These are phyloP conservation scores for Macrophomina phaseolina DNA, from an alignment of 2,329 filamentous ascomycete genomes.

Conservation along the genomic window DNA sequence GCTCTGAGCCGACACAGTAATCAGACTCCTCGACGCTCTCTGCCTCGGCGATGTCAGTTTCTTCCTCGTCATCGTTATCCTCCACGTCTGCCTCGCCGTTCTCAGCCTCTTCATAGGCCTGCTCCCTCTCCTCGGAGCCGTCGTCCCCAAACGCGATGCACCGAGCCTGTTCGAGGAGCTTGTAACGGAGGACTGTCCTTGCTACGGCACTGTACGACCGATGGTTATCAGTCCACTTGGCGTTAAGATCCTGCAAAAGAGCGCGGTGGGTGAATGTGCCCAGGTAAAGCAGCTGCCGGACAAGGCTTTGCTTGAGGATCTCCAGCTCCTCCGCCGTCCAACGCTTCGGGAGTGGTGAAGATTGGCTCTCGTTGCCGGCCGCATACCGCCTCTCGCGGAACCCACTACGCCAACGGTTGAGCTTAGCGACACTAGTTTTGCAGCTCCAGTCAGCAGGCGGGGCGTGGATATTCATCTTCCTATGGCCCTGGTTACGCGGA, in stretches of 20 bases:
- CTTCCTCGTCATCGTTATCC: neutral
- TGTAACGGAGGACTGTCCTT: neutral
- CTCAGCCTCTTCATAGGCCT: neutral
- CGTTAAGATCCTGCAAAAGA: neutral
- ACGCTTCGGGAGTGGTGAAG: neutral
- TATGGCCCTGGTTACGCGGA: neutral
- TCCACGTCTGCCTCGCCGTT: neutral
- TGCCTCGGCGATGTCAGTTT: too few species aligned
- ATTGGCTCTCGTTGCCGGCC: neutral
- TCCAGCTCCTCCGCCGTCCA: neutral
- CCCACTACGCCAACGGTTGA: neutral
- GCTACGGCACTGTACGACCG: neutral
- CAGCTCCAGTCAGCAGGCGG: slow-evolving; percentile 1
- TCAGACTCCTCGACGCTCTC: too few species aligned
- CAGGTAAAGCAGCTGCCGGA: neutral
- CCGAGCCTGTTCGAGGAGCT: neutral
- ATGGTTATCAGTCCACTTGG: neutral
- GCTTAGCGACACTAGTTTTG: neutral
- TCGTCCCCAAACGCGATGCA: neutral
- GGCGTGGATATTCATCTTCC: slow-evolving; percentile 16
- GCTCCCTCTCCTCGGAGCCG: neutral
- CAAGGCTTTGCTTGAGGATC: neutral
- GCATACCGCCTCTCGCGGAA: neutral
- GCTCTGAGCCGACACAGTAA: too few species aligned
- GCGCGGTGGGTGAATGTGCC: neutral